Evolutionary conservation across 225 moss, liverwort and hornwort genomes (phyloP), one percentile per base, ranked within the genome.

Genomic region (Thuidium tamariscinum): DNA sequence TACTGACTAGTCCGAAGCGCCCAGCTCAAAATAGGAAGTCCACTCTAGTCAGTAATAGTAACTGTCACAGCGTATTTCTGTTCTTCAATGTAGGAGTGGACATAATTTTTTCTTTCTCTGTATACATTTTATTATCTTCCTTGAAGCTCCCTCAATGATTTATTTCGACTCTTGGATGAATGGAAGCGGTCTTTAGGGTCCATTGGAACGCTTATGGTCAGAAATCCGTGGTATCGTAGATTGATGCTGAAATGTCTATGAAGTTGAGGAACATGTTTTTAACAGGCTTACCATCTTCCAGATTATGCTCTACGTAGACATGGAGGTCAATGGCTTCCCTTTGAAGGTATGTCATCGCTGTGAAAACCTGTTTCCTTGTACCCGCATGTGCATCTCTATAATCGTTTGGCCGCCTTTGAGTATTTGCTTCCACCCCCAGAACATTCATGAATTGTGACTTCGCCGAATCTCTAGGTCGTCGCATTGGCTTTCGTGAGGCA

Each of bases 281-380:
- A 76, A 90, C 81, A 76, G 52, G 42, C 44, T 48, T 82, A 34
- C 74, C 30, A 25, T 68, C 66, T 84, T 89, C 44, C 93, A 99
- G 97, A 94, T 96, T 83, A 99, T 99, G 99, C 96, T 99, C 51
- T 99, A 99, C 84, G 99, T 99, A 70, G 96, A 99, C 89, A 99
- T 99, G 99, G 99, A 99, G 87, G 99, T 99, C 63, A 99, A 99
- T 88, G 94, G 96, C 69, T 92, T 99, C 61, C 99, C 99, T 82
- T 88, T 99, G 77, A 99, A 99, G 95, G 97, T 97, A 82, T 46
- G 55, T 52, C 71, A 37, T 65, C 29, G 23, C 60, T 59, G 8
- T 56, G 22, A 48, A 23, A 54, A 54, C n/a, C 55, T 84, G 21
- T 64, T 66, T 20, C 13, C 30, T 75, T 51, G 36, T 70, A 48